Evolutionary conservation across 768 basidiomycete species (phyloP).

Genomic region (Mycena rosella): DNA sequence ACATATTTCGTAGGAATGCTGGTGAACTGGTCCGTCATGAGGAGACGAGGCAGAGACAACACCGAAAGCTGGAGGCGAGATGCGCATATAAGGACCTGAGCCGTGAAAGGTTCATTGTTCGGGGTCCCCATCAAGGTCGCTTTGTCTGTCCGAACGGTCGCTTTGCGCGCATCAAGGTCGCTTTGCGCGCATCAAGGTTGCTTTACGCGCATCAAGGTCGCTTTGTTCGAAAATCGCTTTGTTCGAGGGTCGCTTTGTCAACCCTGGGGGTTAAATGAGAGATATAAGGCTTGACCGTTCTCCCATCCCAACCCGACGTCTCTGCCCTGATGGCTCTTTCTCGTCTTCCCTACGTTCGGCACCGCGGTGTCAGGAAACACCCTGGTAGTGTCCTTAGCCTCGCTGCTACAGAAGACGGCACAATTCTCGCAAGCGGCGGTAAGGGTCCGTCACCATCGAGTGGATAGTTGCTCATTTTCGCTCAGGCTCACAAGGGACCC

Average conservation of each 20-base stretch:
- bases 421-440: conserved; percentile 24
- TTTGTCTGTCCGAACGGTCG: conserved; percentile 18
- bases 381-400: conserved; percentile 18
- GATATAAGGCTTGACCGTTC: background rate
- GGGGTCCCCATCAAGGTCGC: conserved; percentile 8
- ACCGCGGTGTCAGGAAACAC: conserved; percentile 4
- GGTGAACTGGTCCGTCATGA: conserved; percentile 12
- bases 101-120: conserved; percentile 4
- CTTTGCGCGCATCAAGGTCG: too few species aligned
- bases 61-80: background rate
- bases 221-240: background rate
- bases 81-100: background rate
- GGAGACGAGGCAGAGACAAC: background rate
- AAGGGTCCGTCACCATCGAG: background rate
- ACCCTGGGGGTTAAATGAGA: too few species aligned
- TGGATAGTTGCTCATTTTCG: too few species aligned
- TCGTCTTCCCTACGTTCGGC: conserved; percentile 20
- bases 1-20: background rate
- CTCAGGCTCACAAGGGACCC: too few species aligned
- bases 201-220: background rate
- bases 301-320: background rate
- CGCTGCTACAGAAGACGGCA: conserved; percentile 19
- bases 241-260: conserved; percentile 1
- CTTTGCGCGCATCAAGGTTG: background rate
- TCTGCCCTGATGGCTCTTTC: conserved; percentile 3